Percentiles rank a stretch among this genome's conserved stretches.
Conservation (phyloP, 2,329 filamentous ascomycete genomes). For the Rugonectria rugulosa region DNA sequence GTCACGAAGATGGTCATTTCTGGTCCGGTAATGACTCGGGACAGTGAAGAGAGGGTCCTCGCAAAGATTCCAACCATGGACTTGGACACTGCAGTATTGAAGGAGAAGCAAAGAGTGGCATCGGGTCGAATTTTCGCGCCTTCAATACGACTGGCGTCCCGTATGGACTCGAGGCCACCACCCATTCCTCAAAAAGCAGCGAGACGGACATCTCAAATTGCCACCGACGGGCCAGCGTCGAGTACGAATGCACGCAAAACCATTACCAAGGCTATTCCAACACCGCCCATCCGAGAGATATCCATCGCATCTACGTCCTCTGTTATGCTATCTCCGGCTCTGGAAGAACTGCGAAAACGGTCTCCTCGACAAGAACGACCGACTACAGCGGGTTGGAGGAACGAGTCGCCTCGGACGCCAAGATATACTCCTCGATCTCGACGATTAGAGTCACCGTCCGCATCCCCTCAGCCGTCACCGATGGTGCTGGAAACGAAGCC, state of each 20-base stretch:
- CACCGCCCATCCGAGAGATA: conserved; percentile 25
- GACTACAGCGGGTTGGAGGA: background rate
- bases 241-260: conserved; percentile 1
- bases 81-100: conserved; percentile 55
- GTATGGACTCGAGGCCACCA: conserved; percentile 48
- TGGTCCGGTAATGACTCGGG: conserved; percentile 52
- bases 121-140: conserved; percentile 40
- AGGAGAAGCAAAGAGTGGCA: conserved; percentile 54
- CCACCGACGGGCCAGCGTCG: conserved; percentile 49
- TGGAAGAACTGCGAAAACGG: conserved; percentile 58
- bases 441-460: background rate
- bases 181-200: conserved; percentile 43
- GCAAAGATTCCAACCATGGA: conserved; percentile 58
- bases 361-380: conserved; percentile 53
- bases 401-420: background rate
- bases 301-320: conserved; percentile 53
- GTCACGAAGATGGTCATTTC: conserved; percentile 57
- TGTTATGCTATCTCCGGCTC: conserved; percentile 58
- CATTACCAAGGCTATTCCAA: background rate
- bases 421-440: background rate
- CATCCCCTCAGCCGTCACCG: background rate
- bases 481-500: background rate
- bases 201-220: conserved; percentile 44
- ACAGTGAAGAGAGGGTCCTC: conserved; percentile 48
- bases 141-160: conserved; percentile 44